These are phyloP conservation scores for Aspergillus taichungensis DNA, from an alignment of 495 filamentous ascomycete species.

Conservation along the genomic window DNA sequence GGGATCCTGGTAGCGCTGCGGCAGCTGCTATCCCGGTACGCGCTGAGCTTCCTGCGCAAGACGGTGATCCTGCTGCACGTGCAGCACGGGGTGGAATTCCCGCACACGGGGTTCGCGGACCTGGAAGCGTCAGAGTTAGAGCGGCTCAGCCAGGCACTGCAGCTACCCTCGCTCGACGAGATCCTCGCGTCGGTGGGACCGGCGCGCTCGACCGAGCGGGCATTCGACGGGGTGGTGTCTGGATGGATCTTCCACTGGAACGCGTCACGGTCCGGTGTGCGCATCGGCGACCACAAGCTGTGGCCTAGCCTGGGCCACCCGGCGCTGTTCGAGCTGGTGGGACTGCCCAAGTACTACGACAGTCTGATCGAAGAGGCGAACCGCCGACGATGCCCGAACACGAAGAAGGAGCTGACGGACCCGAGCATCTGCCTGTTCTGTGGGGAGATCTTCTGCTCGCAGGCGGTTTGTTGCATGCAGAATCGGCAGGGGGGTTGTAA, in stretches of 20 bases:
- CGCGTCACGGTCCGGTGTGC: slow-evolving; percentile 34
- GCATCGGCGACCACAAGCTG: slow-evolving; percentile 31
- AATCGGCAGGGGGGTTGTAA: slow-evolving; percentile 74
- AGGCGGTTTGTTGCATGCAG: slow-evolving; percentile 81
- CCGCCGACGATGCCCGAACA: slow-evolving; percentile 73
- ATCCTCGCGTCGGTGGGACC: slow-evolving; percentile 49
- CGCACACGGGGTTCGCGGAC: slow-evolving; percentile 56
- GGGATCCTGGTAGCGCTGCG: slow-evolving; percentile 37
- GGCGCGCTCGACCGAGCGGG: slow-evolving; percentile 20
- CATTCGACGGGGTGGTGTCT: slow-evolving; percentile 47
- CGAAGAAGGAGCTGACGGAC: slow-evolving; percentile 82
- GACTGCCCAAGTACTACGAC: slow-evolving; percentile 84
- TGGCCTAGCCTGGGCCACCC: slow-evolving; percentile 64
- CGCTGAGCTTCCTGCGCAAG: slow-evolving; percentile 85
- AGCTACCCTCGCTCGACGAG: slow-evolving; percentile 70
- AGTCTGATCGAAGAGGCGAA: slow-evolving; percentile 89
- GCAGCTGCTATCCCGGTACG: slow-evolving; percentile 63
- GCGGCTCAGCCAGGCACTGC: slow-evolving; percentile 64
- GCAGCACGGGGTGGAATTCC: slow-evolving; percentile 81
- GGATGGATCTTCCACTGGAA: slow-evolving; percentile 74
- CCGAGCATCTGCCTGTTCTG: slow-evolving; percentile 91
- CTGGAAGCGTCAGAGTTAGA: slow-evolving; percentile 69
- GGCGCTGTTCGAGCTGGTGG: slow-evolving; percentile 86
- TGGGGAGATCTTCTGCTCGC: slow-evolving; percentile 89
- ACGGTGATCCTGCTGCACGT: slow-evolving; percentile 74